A percentile compares a stretch with the other conserved stretches of the same genome.
These are phyloP conservation scores for Talaromyces ruber DNA, from an alignment of 495 filamentous ascomycete genomes.

Conservation along the genomic window DNA sequence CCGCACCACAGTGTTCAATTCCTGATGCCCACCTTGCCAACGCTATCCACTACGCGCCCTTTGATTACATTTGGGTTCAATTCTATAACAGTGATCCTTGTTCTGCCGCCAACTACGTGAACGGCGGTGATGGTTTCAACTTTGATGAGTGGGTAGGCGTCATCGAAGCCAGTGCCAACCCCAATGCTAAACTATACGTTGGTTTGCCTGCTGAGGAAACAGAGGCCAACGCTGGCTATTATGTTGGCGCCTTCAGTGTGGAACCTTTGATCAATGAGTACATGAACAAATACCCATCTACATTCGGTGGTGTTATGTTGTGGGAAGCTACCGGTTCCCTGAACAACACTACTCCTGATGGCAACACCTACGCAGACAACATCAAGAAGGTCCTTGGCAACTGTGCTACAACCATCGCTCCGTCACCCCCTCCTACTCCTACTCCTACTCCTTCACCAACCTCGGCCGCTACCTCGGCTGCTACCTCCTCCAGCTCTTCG, in stretches of 20 bases:
- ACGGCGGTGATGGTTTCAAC: constrained; percentile 46
- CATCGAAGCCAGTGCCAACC: constrained; percentile 48
- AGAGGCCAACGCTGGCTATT: constrained; percentile 25
- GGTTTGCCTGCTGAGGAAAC: constrained; percentile 47
- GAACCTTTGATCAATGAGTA: constrained; percentile 40
- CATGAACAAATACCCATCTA: constrained; percentile 34
- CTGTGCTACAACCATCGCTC: constrained; percentile 10
- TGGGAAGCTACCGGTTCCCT: constrained; percentile 58
- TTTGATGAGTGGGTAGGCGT: constrained; percentile 56
- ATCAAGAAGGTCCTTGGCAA: constrained; percentile 34
- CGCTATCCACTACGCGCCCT: constrained; percentile 37
- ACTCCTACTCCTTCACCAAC: constrained; percentile 7
- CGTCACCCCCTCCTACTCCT: constrained; percentile 13
- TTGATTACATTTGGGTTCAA: constrained; percentile 63
- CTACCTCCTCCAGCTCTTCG: constrained; percentile 12
- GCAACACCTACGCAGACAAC: constrained; percentile 30
- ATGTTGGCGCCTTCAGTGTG: constrained; percentile 41
- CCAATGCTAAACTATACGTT: constrained; percentile 52
- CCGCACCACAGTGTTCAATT: constrained; percentile 53
- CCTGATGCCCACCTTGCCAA: constrained; percentile 49
- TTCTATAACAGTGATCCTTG: constrained; percentile 59
- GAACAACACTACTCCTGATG: constrained; percentile 32
- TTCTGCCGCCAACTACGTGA: constrained; percentile 38
- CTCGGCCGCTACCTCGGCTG: constrained; percentile 12
- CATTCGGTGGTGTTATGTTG: constrained; percentile 64